Evolutionary conservation across 2,329 filamentous ascomycete genomes (phyloP), one percentile per base, ranked within the genome.

Genomic region (Paracamarosporium sp.): DNA sequence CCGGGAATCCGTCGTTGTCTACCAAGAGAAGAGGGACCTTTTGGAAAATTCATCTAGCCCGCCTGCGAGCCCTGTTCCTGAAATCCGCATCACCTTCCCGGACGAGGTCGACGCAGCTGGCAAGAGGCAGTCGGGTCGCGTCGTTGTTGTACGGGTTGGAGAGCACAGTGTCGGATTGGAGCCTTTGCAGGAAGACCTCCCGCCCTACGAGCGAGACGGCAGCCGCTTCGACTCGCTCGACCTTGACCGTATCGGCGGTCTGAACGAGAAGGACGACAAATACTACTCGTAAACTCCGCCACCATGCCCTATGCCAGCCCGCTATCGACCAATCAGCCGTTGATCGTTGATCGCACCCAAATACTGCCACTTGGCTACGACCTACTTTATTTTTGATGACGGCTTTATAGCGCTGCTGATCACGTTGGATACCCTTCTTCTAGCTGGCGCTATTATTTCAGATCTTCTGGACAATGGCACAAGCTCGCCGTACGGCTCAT

Each of bases 11-110:
- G 84, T 95, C 65, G 85, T 92, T 60, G 86, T 95, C 69, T 90
- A 92, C 75, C 87, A 90, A 69, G 89, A 92, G 76, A 92, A 95
- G 78, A 87, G 89, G 73, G 87, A 87, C 64, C 88, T 96, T 79
- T 87, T 94, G 65, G 85, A 88, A 63, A 91, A 91, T 78, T 90
- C 91, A 30, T 83, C 85, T 59, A 90, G 88, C 62, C 89, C 92
- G 15, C 91, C 93, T 22, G 82, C 90, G 68, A 91, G 87, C 77
- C 90, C 90, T 65, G 85, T 98, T 27, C 95, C 95, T 20, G 91
- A 98, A 80, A 99, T 99, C 71, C 92, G 93, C 79, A 97, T 99
- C 78, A 98, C 95, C 33, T 98, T 99, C 82, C 95, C 95, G 15
- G 92, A 96, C 69, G 95, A 98, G 82, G 89, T 96, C 67, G 93